Percentiles rank a stretch among this genome's conserved stretches.
Evolutionary conservation across 2,329 filamentous ascomycete genomes (phyloP).

Genomic region (Colletotrichum viniferum): DNA sequence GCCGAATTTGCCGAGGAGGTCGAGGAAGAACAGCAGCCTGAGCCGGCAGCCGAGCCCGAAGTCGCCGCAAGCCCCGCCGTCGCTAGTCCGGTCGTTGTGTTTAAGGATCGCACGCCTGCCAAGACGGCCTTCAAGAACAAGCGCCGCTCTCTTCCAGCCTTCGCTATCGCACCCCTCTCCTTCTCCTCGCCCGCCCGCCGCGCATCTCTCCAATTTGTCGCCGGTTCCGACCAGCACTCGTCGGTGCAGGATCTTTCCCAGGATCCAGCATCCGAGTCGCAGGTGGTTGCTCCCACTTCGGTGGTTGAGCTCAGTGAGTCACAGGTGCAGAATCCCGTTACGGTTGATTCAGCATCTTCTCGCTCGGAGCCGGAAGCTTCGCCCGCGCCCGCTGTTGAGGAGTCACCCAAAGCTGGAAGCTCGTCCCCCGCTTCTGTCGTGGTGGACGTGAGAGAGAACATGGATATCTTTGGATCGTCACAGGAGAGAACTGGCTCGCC

Average conservation of each 20-base stretch:
- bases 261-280: slow-evolving; percentile 13
- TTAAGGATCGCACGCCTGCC: slow-evolving; percentile 10
- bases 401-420: not conserved
- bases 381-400: not conserved
- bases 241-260: slow-evolving; percentile 4
- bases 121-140: not conserved
- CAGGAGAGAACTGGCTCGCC: slow-evolving; percentile 3
- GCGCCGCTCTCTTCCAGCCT: slow-evolving; percentile 1
- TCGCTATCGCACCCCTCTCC: not conserved
- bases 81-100: slow-evolving; percentile 5
- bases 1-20: not conserved
- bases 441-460: slow-evolving; percentile 14
- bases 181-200: slow-evolving; percentile 3
- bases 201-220: not conserved
- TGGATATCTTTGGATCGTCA: slow-evolving; percentile 15
- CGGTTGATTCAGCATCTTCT: slow-evolving; percentile 12
- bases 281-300: slow-evolving; percentile 9
- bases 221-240: not conserved
- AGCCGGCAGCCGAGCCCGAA: not conserved
- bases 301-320: slow-evolving; percentile 11
- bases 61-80: not conserved
- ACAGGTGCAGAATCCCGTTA: not conserved
- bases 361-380: not conserved
- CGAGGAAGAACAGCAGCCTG: not conserved
- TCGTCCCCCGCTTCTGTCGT: not conserved